phyloP scores from a whole-genome alignment of 2,329 filamentous ascomycete species.

The Pseudogymnoascus sp. region DNA sequence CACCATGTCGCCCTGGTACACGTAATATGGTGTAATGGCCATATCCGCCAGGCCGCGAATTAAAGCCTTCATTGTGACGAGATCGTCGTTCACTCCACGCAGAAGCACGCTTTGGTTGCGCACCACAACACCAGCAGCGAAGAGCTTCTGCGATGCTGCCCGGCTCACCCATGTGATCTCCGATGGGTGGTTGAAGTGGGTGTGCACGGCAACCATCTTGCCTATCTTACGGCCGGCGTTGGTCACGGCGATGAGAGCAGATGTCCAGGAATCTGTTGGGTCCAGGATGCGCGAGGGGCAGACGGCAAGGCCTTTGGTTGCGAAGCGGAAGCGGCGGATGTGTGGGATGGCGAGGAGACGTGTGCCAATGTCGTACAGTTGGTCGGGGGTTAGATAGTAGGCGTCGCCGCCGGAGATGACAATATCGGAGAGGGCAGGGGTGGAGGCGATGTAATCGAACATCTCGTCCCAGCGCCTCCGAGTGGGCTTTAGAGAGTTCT shows the following conservation, averaged over 20 bases:
- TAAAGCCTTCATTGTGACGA: slow-evolving; percentile 44
- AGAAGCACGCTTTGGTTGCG: slow-evolving; percentile 56
- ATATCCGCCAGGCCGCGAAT: slow-evolving; percentile 49
- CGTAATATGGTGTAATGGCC: slow-evolving; percentile 52
- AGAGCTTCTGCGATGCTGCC: slow-evolving; percentile 43
- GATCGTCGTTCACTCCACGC: slow-evolving; percentile 50
- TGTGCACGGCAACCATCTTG: slow-evolving; percentile 56
- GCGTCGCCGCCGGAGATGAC: slow-evolving; percentile 57
- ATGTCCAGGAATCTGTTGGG: slow-evolving; percentile 44
- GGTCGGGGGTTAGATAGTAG: slow-evolving; percentile 47
- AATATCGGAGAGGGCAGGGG: slow-evolving; percentile 45
- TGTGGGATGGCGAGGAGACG: slow-evolving; percentile 50
- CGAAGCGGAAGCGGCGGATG: slow-evolving; percentile 52
- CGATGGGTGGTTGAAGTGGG: slow-evolving; percentile 56
- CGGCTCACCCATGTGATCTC: slow-evolving; percentile 56
- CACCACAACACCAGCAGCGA: slow-evolving; percentile 45
- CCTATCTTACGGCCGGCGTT: slow-evolving; percentile 43
- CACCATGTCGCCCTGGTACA: slow-evolving; percentile 60
- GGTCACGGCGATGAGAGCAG: slow-evolving; percentile 44
- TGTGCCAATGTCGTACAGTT: slow-evolving; percentile 47
- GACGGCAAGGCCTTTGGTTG: slow-evolving; percentile 55
- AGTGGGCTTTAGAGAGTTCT: slow-evolving; percentile 34
- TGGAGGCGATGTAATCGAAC: slow-evolving; percentile 49
- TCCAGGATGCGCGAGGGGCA: slow-evolving; percentile 50
- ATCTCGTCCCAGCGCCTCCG: slow-evolving; percentile 44